Percentiles rank a stretch among this genome's conserved stretches.
Evolutionary conservation across 2,329 filamentous ascomycete species (phyloP).

Genomic region (Rachicladosporium sp.): DNA sequence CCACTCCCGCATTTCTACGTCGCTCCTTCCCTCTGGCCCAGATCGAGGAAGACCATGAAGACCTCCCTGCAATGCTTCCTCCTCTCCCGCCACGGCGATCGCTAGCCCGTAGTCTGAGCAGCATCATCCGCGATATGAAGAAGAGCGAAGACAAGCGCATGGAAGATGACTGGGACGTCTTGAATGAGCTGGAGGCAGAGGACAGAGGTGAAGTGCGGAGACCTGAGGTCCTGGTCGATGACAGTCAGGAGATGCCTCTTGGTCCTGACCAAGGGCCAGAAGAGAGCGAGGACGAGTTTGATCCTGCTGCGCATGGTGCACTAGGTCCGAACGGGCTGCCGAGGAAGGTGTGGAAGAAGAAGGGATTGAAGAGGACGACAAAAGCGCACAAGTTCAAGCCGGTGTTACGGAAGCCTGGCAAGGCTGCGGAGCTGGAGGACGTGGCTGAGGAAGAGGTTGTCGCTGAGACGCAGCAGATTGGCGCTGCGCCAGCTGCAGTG

Average conservation of each 20-base stretch:
- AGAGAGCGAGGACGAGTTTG: conserved; percentile 50
- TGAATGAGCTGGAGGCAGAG: conserved; percentile 56
- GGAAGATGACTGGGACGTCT: conserved; percentile 62
- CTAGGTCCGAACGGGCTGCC: conserved; percentile 41
- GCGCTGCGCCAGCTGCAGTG: not conserved
- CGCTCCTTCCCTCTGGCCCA: conserved; percentile 38
- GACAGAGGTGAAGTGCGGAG: conserved; percentile 8
- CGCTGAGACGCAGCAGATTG: conserved; percentile 11
- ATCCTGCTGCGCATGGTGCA: conserved; percentile 21
- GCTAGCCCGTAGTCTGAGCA: conserved; percentile 58
- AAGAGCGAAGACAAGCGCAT: conserved; percentile 56
- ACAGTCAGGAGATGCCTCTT: conserved; percentile 35
- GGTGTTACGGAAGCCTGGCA: conserved; percentile 19
- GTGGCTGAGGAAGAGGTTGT: conserved; percentile 7
- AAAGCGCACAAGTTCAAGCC: conserved; percentile 46
- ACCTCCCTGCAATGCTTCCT: conserved; percentile 26
- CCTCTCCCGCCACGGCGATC: conserved; percentile 4
- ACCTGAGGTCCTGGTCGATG: conserved; percentile 25
- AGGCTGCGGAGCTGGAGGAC: conserved; percentile 12
- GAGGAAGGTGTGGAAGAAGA: conserved; percentile 63
- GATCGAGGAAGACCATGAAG: conserved; percentile 47
- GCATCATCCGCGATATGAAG: conserved; percentile 58
- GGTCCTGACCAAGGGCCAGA: conserved; percentile 30
- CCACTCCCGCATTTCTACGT: conserved; percentile 60
- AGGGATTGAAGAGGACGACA: conserved; percentile 70